Evolutionary conservation across 208 protist genomes (phyloP).

Genomic region (Acanthamoeba lenticulata): DNA sequence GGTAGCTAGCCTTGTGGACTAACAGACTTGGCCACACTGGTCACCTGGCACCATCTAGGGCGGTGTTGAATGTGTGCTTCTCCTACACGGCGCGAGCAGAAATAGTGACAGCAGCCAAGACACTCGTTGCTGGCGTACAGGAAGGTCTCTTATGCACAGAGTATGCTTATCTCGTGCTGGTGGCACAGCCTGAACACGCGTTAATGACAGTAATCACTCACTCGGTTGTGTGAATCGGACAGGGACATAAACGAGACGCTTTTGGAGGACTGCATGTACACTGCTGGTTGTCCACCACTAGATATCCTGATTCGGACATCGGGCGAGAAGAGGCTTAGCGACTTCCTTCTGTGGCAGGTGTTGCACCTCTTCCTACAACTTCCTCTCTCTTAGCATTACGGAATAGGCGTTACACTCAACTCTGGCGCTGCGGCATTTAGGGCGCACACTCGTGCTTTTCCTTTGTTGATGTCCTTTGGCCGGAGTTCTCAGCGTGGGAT

Average conservation of each 20-base stretch:
- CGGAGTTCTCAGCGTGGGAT: slow-evolving; percentile 15
- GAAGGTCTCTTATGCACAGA: slow-evolving; percentile 57
- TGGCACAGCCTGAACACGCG: not conserved
- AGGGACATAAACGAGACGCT: slow-evolving; percentile 76
- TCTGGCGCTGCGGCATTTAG: not conserved
- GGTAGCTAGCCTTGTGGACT: not conserved
- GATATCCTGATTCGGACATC: slow-evolving; percentile 89
- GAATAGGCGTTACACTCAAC: not conserved
- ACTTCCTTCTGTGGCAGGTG: slow-evolving; percentile 89
- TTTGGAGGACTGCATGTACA: slow-evolving; percentile 81
- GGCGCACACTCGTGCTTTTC: not conserved
- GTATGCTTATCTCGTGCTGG: not conserved
- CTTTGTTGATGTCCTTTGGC: slow-evolving; percentile 11
- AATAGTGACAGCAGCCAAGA: slow-evolving; percentile 78
- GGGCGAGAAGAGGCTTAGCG: slow-evolving; percentile 87
- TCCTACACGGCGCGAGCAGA: slow-evolving; percentile 87
- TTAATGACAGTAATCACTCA: not conserved
- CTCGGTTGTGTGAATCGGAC: not conserved
- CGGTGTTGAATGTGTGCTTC: slow-evolving; percentile 87
- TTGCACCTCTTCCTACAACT: not conserved
- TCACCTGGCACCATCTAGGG: not conserved
- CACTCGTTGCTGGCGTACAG: slow-evolving; percentile 54
- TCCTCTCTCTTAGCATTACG: not conserved
- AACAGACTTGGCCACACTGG: not conserved
- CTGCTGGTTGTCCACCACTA: slow-evolving; percentile 42